phyloP scores from a whole-genome alignment of 2,329 filamentous ascomycete species.

The Sclerotinia sclerotiorum region DNA sequence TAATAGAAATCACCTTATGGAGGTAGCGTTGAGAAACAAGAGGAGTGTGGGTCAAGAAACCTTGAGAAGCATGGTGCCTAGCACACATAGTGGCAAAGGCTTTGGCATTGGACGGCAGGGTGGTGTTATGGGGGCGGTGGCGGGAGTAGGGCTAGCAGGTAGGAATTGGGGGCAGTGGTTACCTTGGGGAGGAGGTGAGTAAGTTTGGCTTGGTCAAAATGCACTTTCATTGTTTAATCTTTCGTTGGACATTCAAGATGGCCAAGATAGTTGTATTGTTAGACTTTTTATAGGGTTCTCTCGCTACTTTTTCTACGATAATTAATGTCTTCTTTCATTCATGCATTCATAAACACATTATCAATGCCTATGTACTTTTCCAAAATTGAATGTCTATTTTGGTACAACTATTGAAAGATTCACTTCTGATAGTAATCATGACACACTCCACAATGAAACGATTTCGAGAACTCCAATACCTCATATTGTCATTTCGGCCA shows the following conservation, averaged over 20 bases:
- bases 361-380: background rate
- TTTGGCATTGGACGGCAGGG: background rate
- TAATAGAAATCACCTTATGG: conserved; percentile 27
- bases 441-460: no score
- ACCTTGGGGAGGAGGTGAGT: conserved; percentile 3
- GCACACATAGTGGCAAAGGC: conserved; percentile 25
- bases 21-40: conserved; percentile 32
- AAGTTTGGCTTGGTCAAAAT: background rate
- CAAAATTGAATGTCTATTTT: no score
- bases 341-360: background rate
- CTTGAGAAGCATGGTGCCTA: conserved; percentile 32
- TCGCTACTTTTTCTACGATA: background rate
- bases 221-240: background rate
- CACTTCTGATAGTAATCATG: no score
- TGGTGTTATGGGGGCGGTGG: conserved; percentile 13
- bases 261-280: background rate
- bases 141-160: conserved; percentile 13
- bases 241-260: background rate
- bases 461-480: no score
- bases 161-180: conserved; percentile 22
- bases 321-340: background rate
- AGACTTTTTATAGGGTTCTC: background rate
- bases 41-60: conserved; percentile 33
- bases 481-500: no score
- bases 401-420: background rate